These are phyloP conservation scores for Melaleuca alternifolia DNA, from an alignment of 345 rosid genomes.

Conservation along the genomic window DNA sequence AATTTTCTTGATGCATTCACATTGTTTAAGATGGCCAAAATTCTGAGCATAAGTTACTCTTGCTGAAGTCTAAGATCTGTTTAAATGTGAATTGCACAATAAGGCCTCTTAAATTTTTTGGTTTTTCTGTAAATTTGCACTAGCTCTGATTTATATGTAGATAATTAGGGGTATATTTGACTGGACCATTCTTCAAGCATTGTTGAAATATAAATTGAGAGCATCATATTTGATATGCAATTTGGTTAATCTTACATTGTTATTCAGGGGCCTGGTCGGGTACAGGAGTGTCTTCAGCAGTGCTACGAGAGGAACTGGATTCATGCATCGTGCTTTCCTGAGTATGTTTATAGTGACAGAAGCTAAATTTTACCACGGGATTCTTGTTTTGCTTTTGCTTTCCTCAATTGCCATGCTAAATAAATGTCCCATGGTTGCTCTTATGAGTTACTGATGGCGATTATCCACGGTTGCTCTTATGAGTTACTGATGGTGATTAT, in stretches of 20 bases:
- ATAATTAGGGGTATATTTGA: not conserved
- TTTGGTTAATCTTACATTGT: not conserved
- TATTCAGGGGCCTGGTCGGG: conserved; percentile 82
- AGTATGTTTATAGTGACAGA: conserved; percentile 33
- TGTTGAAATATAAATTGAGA: not conserved
- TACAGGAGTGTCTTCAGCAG: conserved; percentile 98
- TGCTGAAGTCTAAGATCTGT: not conserved
- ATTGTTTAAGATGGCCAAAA: not conserved
- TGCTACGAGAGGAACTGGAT: conserved; percentile 95
- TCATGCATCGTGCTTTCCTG: conserved; percentile 97
- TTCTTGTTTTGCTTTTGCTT: not conserved
- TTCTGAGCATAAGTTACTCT: not conserved
- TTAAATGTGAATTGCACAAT: not conserved
- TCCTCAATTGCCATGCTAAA: not conserved
- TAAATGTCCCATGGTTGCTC: not conserved
- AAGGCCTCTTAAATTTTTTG: not conserved
- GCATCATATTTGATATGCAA: not conserved
- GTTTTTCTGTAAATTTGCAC: not conserved
- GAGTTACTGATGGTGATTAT: not conserved
- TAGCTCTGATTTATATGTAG: not conserved
- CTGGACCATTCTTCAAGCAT: not conserved
- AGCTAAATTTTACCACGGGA: not conserved
- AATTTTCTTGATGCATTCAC: not conserved
- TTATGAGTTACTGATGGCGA: too few relatives aligned
- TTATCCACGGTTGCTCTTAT: too few relatives aligned